Conservation (phyloP, 1,284 basidiomycete species). For the Sutorius eximius region DNA sequence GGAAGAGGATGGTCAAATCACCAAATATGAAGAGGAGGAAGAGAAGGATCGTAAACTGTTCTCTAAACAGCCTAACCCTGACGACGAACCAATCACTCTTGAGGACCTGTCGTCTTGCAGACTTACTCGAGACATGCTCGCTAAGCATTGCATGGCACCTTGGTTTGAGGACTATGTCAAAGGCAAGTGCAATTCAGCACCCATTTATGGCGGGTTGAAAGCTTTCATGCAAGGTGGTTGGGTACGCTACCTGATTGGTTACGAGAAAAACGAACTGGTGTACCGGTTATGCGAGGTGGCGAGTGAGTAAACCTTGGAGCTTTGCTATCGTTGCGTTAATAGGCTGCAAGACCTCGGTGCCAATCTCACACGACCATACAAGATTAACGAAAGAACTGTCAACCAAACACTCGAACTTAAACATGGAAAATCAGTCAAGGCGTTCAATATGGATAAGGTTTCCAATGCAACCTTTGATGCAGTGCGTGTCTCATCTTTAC, state of each 20-base stretch:
- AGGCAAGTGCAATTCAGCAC: conserved; percentile 44
- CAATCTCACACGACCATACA: conserved; percentile 66
- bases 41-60: conserved; percentile 59
- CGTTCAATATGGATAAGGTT: conserved; percentile 76
- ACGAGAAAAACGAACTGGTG: conserved; percentile 53
- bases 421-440: conserved; percentile 61
- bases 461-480: conserved; percentile 67
- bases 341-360: conserved; percentile 38
- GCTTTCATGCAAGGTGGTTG: conserved; percentile 57
- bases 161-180: conserved; percentile 79
- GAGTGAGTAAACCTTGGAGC: conserved; percentile 48
- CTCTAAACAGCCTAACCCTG: conserved; percentile 45
- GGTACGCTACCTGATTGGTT: conserved; percentile 75
- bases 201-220: conserved; percentile 8
- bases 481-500: conserved; percentile 44
- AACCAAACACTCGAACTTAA: conserved; percentile 68
- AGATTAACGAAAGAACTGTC: conserved; percentile 64
- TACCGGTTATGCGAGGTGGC: conserved; percentile 83
- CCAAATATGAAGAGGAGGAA: conserved; percentile 65
- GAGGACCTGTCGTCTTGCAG: conserved; percentile 59
- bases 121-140: conserved; percentile 63
- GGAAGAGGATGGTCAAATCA: conserved; percentile 72
- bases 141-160: conserved; percentile 64
- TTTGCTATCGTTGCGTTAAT: conserved; percentile 6
- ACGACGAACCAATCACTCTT: conserved; percentile 54